Base-by-base conservation (phyloP, 257 asterid genomes). In the Solanum bulbocastanum region DNA sequence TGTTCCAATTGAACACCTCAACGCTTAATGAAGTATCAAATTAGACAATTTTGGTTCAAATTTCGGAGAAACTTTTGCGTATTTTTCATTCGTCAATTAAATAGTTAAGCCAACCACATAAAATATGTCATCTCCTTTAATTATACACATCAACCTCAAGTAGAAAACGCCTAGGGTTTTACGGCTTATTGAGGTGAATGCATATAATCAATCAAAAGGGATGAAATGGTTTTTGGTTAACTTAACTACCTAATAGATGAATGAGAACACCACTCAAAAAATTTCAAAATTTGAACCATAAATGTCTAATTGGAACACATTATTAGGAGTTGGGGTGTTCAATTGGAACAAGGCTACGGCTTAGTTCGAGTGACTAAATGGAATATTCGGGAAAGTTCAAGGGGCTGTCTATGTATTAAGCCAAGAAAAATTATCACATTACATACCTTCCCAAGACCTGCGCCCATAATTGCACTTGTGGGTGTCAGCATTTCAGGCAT, bases 401-500 rank as follows among this genome's bases (percentile, higher is more conserved):
- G 14, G 15, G 71, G 71, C 71, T 62, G 71, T 0, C 25, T 56
- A 62, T 9, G 16, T 62, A 62, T 62, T 62, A 23, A 62, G 15
- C 71, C 32, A 62, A 23, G 30, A 23, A 62, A 56, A 56, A 56
- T 20, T 56, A 62, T 62, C 16, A 62, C 71, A 62, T 2, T 62
- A 40, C 91, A 25, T 86, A 95, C 99, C 98, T 97, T 96, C 76
- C 99, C 99, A 83, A 97, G 99, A 90, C 99, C 99, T 16, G 99
- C 99, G 2, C 99, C 99, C 98, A 97, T 93, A 91, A 97, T 97
- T 60, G 99, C 99, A 90, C 99, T 96, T 37, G 99, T 97, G 83
- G 99, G 99, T 79, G 99, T 97, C 75, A 97, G 94, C 99, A 97
- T 97, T 92, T 97, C 99, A 4, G 99, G 99, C 99, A 97, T 97